Percentiles rank a stretch among this genome's conserved stretches.
phyloP scores from a whole-genome alignment of 129 eudicot species.

The Kitagawia praeruptora region DNA sequence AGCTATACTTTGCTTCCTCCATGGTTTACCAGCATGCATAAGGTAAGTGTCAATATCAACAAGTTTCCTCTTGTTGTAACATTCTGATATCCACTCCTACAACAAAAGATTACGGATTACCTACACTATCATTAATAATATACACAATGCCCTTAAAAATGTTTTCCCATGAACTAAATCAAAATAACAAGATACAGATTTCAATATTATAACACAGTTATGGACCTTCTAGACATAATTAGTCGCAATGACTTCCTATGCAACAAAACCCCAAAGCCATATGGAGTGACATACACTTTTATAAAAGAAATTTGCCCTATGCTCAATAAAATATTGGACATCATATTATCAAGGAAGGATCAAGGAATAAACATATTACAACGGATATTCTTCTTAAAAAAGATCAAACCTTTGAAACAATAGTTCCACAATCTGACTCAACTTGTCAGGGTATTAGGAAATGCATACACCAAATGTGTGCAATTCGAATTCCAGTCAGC shows the following conservation, averaged over 20 bases:
- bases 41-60: constrained; percentile 79
- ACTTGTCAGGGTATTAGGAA: constrained; percentile 83
- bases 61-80: constrained; percentile 62
- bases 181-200: not conserved
- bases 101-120: constrained; percentile 7
- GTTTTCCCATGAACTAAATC: not conserved
- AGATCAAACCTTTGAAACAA: constrained; percentile 68
- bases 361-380: not conserved
- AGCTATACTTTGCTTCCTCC: constrained; percentile 50
- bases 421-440: constrained; percentile 78
- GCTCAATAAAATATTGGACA: not conserved
- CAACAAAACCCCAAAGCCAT: not conserved
- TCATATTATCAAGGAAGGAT: not conserved
- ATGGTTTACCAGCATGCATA: constrained; percentile 86
- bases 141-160: not conserved
- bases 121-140: not conserved
- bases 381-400: not conserved
- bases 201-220: not conserved
- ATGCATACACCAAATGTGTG: constrained; percentile 32
- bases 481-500: constrained; percentile 76
- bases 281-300: not conserved
- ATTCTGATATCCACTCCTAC: constrained; percentile 82
- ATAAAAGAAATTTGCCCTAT: not conserved
- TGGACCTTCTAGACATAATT: not conserved
- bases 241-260: not conserved